These are phyloP conservation scores for Melaleuca alternifolia DNA, from an alignment of 345 rosid species.

Conservation along the genomic window DNA sequence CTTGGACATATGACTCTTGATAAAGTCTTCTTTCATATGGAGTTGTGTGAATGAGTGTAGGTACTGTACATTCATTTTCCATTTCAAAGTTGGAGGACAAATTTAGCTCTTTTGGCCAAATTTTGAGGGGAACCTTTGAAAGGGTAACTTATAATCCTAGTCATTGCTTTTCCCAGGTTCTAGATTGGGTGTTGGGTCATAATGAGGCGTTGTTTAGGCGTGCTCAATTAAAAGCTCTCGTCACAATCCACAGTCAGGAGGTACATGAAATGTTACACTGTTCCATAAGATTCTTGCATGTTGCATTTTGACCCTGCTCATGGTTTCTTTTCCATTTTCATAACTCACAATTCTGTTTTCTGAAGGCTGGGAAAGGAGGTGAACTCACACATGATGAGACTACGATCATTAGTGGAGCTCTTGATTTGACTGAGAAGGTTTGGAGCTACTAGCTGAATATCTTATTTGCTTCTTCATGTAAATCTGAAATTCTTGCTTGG, in stretches of 20 bases:
- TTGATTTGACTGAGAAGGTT: constrained; percentile 88
- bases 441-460: background rate
- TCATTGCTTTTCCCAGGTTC: constrained; percentile 28
- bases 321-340: constrained; percentile 7
- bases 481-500: background rate
- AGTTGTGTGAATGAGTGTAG: background rate
- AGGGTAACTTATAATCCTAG: background rate
- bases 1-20: background rate
- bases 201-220: constrained; percentile 84
- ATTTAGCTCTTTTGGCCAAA: background rate
- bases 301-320: background rate
- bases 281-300: background rate
- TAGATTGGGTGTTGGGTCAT: constrained; percentile 89
- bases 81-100: background rate
- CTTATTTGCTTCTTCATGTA: background rate
- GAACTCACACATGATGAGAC: constrained; percentile 97
- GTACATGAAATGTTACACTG: background rate
- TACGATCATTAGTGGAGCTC: constrained; percentile 92
- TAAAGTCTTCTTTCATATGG: background rate
- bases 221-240: constrained; percentile 94
- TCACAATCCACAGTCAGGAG: constrained; percentile 41
- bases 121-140: background rate
- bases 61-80: background rate
- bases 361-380: constrained; percentile 97
- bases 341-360: constrained; percentile 9